Conservation (phyloP, 1,284 basidiomycete species). For the Ganoderma resinaceum region DNA sequence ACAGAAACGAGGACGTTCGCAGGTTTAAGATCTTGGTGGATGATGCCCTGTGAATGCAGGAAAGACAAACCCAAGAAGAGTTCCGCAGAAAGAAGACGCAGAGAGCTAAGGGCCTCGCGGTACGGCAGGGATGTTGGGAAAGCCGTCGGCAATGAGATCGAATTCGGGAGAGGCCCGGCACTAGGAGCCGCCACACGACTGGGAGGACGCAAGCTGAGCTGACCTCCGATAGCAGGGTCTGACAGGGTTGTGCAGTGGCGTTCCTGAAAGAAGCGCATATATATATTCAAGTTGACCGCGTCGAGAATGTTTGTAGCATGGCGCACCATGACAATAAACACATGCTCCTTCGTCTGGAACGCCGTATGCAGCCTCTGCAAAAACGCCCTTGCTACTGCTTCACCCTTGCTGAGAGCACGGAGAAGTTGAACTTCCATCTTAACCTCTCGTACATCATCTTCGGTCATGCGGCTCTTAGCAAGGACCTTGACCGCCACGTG, state of each 20-base stretch:
- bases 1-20: slow-evolving; percentile 70
- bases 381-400: slow-evolving; percentile 9
- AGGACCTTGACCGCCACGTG: slow-evolving; percentile 31
- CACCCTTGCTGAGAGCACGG: slow-evolving; percentile 5
- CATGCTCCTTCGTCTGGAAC: slow-evolving; percentile 26
- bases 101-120: slow-evolving; percentile 18
- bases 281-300: not conserved
- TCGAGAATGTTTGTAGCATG: not conserved
- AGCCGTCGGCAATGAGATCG: slow-evolving; percentile 23
- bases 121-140: slow-evolving; percentile 22
- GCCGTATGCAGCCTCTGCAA: slow-evolving; percentile 19
- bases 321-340: slow-evolving; percentile 28
- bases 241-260: slow-evolving; percentile 25
- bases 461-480: slow-evolving; percentile 22
- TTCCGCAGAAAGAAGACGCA: slow-evolving; percentile 29
- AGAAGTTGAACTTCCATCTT: slow-evolving; percentile 25
- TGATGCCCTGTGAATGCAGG: slow-evolving; percentile 48
- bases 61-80: slow-evolving; percentile 26
- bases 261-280: slow-evolving; percentile 17
- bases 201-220: slow-evolving; percentile 18
- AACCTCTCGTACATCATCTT: slow-evolving; percentile 25
- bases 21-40: slow-evolving; percentile 75
- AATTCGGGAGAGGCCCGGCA: slow-evolving; percentile 9
- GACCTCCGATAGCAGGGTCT: slow-evolving; percentile 18
- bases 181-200: not conserved